phyloP scores from a whole-genome alignment of 2,329 filamentous ascomycete genomes.

The Cercospora beticola region DNA sequence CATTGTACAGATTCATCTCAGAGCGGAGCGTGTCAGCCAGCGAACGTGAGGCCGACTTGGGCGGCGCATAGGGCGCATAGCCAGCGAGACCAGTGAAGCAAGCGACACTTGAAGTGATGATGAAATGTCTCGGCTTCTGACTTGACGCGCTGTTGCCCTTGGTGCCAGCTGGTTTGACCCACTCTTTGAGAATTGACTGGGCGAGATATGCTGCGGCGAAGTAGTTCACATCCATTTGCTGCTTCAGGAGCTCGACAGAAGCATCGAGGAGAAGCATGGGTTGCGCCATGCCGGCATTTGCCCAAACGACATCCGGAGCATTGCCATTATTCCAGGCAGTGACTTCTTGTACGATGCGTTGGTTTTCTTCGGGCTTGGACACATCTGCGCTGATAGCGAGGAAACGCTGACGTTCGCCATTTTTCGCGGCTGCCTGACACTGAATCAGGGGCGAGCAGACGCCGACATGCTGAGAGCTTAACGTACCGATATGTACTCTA shows the following conservation, averaged over 20 bases:
- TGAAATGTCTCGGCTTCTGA: constrained; percentile 66
- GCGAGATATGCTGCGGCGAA: constrained; percentile 84
- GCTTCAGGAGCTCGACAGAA: constrained; percentile 63
- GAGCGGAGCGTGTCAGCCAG: constrained; percentile 80
- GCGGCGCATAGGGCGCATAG: constrained; percentile 78
- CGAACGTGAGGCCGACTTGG: constrained; percentile 80
- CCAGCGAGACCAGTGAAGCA: constrained; percentile 77
- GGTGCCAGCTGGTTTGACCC: constrained; percentile 58
- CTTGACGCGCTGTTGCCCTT: constrained; percentile 19
- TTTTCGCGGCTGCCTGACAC: constrained; percentile 61
- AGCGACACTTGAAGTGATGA: constrained; percentile 79
- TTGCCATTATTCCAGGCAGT: constrained; percentile 73
- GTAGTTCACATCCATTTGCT: constrained; percentile 91
- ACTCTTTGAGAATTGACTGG: constrained; percentile 72
- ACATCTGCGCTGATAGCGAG: constrained; percentile 82
- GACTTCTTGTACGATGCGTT: constrained; percentile 67
- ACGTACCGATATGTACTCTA: constrained; percentile 61
- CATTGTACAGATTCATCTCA: constrained; percentile 84
- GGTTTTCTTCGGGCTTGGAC: constrained; percentile 66
- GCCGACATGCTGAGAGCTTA: not conserved
- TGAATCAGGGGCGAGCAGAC: constrained; percentile 1
- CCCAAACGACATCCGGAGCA: constrained; percentile 86
- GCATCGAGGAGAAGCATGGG: constrained; percentile 78
- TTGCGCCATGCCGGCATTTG: constrained; percentile 71
- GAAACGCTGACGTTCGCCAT: constrained; percentile 71